phyloP scores from a whole-genome alignment of 2,329 filamentous ascomycete genomes.

The Colletotrichum endophyticum region DNA sequence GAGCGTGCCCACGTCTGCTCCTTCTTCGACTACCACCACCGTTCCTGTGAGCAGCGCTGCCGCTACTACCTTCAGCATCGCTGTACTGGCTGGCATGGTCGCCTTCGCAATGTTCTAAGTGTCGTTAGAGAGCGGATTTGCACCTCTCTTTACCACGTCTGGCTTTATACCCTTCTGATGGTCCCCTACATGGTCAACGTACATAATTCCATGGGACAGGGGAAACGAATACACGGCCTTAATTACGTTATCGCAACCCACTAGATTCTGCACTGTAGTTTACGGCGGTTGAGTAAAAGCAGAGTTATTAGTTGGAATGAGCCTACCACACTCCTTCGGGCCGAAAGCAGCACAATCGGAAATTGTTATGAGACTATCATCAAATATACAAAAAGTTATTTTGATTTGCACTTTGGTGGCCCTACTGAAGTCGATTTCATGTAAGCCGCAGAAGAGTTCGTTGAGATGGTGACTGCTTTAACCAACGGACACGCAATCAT shows the following conservation, averaged over 20 bases:
- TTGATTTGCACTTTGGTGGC: not conserved
- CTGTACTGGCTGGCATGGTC: constrained; percentile 9
- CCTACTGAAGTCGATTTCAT: not conserved
- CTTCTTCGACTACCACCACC: not conserved
- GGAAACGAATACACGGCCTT: not conserved
- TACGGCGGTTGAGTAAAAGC: not conserved
- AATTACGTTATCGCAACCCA: not conserved
- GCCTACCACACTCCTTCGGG: not conserved
- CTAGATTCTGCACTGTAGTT: not conserved
- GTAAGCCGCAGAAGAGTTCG: not conserved
- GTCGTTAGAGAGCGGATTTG: not conserved
- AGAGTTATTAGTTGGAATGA: not conserved
- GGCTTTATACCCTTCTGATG: not conserved
- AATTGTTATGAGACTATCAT: not conserved
- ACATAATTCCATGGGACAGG: not conserved
- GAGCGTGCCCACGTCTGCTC: not conserved
- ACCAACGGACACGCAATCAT: not conserved
- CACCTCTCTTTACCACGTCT: not conserved
- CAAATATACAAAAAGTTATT: not conserved
- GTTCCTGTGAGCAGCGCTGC: constrained; percentile 1
- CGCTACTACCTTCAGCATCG: constrained; percentile 5
- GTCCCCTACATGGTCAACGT: not conserved
- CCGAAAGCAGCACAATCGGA: not conserved
- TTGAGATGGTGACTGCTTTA: not conserved
- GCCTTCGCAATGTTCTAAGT: constrained; percentile 18